Base-by-base conservation (phyloP, 2,329 filamentous ascomycete genomes). In the Aspergillus sp. region DNA sequence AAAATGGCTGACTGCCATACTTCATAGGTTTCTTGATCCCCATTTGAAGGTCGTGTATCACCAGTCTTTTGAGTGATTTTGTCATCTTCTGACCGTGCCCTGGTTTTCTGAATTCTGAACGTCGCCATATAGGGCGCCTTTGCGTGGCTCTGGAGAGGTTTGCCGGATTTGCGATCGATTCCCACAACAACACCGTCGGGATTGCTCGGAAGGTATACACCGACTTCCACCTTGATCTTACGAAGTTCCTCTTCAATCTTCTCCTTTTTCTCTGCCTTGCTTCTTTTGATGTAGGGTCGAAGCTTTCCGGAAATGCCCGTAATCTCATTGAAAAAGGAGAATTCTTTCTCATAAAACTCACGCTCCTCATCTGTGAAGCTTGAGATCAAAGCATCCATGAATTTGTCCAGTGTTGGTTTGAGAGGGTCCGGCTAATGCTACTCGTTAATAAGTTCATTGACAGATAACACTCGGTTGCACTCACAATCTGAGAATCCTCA, bases 1-100 rank as follows among this genome's bases (percentile, higher is more conserved):
- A 99, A 99, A 72, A 99, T 99, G 59, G 94, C 95, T 2, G 92
- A 96, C 76, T 99, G 95, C 96, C 95, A 98, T n/a, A 94, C 90
- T 76, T 99, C 96, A 67, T 96, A 87, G 0, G 87, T 91, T 69
- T 85, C 86, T 70, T 68, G 59, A 65, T 65, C 49, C 65, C 70
- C 61, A 66, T 73, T 58, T 64, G 72, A 57, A 21, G 74, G 59
- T 50, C 74, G 66, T 15, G 10, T 12, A 58, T 71, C 61, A 23
- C 70, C 65, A 54, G 65, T 30, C 32, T 60, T 70, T 15, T 58
- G 63, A 12, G 68, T 59, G 53, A 63, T 43, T 32, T 58, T 41
- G 52, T 61, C 61, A 80, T 78, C 28, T 23, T 68, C 65, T n/a
- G 52, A 55, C 21, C 60, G 65, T 9, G 63, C 59, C 36, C 67